Percentiles rank a stretch among this genome's conserved stretches.
Evolutionary conservation across 371 early-diverging fungal species (phyloP).

Genomic region (Zopfochytrium polystomum): DNA sequence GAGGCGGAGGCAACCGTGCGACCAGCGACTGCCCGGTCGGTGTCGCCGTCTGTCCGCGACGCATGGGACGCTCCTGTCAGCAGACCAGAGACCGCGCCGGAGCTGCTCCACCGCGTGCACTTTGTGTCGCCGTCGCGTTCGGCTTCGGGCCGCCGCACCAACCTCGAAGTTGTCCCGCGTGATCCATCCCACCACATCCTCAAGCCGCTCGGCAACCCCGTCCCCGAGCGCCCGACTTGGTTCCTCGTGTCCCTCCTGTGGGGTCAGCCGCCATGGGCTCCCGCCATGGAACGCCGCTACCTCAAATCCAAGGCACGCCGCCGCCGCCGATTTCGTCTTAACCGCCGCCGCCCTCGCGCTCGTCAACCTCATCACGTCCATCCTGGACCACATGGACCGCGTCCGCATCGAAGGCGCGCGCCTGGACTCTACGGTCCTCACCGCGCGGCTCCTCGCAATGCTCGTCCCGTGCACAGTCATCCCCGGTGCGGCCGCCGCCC

Average conservation of each 20-base stretch:
- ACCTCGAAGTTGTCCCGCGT: neutral
- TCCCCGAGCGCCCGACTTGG: no score
- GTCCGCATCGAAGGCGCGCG: neutral
- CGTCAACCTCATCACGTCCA: conserved; percentile 2
- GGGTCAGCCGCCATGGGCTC: conserved; percentile 25
- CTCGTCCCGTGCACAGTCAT: conserved; percentile 12
- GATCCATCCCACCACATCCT: conserved; percentile 5
- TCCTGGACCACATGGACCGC: conserved; percentile 22
- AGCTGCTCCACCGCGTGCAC: neutral
- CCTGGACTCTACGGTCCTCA: neutral
- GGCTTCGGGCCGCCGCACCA: neutral
- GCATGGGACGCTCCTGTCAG: no score
- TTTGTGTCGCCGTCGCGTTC: neutral
- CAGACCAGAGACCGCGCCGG: conserved; percentile 6
- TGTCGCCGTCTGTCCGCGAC: no score
- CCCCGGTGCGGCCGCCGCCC: no score
- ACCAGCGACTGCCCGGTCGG: no score
- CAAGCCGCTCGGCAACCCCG: conserved; percentile 10
- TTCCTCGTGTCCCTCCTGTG: conserved; percentile 8
- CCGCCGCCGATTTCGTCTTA: neutral
- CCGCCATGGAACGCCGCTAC: conserved; percentile 18
- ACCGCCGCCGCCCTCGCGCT: no score
- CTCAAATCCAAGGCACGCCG: conserved; percentile 13
- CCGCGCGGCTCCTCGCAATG: conserved; percentile 8
- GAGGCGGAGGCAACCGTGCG: no score